phyloP scores from a whole-genome alignment of 805 yeast species.

The Torulaspora franciscae region DNA sequence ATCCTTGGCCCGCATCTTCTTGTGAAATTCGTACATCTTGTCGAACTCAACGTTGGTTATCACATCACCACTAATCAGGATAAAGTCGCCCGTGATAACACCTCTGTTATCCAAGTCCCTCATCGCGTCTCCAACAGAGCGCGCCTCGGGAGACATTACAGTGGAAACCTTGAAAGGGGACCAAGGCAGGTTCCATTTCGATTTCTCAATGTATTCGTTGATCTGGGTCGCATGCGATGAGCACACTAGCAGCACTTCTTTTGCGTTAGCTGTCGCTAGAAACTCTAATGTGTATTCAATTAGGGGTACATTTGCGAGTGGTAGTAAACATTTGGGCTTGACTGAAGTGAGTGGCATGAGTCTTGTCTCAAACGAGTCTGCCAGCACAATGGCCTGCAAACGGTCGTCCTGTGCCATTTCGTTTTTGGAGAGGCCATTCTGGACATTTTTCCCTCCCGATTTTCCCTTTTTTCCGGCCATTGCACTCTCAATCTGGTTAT shows the following conservation, averaged over 20 bases:
- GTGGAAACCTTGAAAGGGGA: constrained; percentile 81
- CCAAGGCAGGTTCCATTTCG: constrained; percentile 62
- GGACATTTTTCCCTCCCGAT: constrained; percentile 31
- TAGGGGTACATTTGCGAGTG: constrained; percentile 88
- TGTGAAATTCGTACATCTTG: constrained; percentile 68
- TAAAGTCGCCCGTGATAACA: constrained; percentile 81
- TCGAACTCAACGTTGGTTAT: constrained; percentile 85
- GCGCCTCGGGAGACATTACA: constrained; percentile 75
- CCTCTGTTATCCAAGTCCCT: constrained; percentile 91
- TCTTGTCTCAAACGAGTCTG: constrained; percentile 88
- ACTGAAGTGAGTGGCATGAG: constrained; percentile 88
- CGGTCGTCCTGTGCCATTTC: constrained; percentile 64
- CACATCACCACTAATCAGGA: constrained; percentile 89
- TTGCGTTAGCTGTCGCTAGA: constrained; percentile 82
- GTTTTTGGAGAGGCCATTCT: constrained; percentile 36
- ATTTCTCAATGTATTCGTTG: constrained; percentile 68
- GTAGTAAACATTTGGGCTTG: constrained; percentile 85
- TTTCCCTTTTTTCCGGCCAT: constrained; percentile 32
- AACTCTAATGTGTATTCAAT: constrained; percentile 94
- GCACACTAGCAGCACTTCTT: constrained; percentile 86
- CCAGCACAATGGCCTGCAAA: constrained; percentile 88
- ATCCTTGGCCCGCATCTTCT: constrained; percentile 63
- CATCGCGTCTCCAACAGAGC: constrained; percentile 96
- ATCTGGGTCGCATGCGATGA: constrained; percentile 87
- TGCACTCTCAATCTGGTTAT: not conserved